phyloP scores from a whole-genome alignment of 75 land plant species.

The Pinus albicaulis region DNA sequence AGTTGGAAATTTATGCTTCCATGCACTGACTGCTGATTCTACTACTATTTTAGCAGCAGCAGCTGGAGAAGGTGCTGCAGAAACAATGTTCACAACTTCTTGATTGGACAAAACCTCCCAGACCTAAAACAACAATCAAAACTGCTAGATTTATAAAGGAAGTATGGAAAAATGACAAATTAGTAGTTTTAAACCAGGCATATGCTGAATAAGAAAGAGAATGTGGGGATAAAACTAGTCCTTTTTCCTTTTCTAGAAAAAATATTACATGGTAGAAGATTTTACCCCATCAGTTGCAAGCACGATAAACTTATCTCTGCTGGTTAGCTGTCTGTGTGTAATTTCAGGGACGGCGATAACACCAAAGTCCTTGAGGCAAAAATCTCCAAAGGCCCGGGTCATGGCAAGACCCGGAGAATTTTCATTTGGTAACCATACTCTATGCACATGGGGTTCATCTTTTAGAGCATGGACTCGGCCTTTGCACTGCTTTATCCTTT shows the following conservation, averaged over 20 bases:
- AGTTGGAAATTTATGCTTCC: conserved; percentile 37
- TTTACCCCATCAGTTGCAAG: conserved; percentile 91
- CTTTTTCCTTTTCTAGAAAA: too few species aligned
- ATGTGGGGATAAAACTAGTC: too few species aligned
- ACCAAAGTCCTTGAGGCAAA: conserved; percentile 68
- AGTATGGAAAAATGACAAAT: too few species aligned
- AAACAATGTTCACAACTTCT: conserved; percentile 32
- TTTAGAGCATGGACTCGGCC: conserved; percentile 69
- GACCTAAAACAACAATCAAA: conserved; percentile 23
- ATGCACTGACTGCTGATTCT: conserved; percentile 35
- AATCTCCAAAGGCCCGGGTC: conserved; percentile 93
- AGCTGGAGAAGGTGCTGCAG: conserved; percentile 15
- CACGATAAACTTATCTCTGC: conserved; percentile 65
- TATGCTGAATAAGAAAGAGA: too few species aligned
- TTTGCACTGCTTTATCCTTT: conserved; percentile 63
- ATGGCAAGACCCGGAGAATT: conserved; percentile 87
- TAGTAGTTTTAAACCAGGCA: too few species aligned
- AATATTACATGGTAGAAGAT: neutral
- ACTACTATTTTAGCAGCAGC: conserved; percentile 46
- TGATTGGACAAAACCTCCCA: conserved; percentile 66
- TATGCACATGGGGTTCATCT: conserved; percentile 67
- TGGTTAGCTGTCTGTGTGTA: conserved; percentile 39
- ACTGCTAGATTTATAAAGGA: neutral
- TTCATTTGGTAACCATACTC: conserved; percentile 85
- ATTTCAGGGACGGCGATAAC: conserved; percentile 76